These are phyloP conservation scores for Candida awuae DNA, from an alignment of 805 yeast species.

Conservation along the genomic window DNA sequence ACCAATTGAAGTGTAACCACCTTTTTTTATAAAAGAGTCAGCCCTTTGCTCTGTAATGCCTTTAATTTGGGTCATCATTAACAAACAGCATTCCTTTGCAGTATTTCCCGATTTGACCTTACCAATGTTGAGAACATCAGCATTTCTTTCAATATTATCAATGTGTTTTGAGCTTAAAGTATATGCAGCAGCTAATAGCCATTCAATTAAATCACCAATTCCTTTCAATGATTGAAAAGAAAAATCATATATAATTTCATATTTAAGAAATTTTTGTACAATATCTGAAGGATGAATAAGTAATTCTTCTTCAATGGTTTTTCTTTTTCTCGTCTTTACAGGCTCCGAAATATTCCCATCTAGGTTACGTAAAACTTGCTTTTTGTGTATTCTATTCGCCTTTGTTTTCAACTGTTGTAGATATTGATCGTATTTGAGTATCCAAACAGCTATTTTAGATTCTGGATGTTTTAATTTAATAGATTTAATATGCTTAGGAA, in stretches of 20 bases:
- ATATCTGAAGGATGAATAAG: constrained; percentile 26
- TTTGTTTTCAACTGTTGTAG: constrained; percentile 35
- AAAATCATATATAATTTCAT: constrained; percentile 40
- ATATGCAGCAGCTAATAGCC: constrained; percentile 52
- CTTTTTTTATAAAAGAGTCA: constrained; percentile 32
- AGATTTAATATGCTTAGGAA: constrained; percentile 18
- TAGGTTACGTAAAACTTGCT: constrained; percentile 17
- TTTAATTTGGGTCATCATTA: constrained; percentile 49
- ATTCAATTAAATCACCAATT: constrained; percentile 37
- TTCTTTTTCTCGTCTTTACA: constrained; percentile 7
- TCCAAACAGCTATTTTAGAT: constrained; percentile 34
- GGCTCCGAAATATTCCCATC: not conserved
- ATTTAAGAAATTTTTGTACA: constrained; percentile 33
- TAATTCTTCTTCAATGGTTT: constrained; percentile 3
- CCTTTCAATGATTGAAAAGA: constrained; percentile 46
- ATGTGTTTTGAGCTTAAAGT: constrained; percentile 45
- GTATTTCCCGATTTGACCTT: constrained; percentile 47
- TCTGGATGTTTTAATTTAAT: constrained; percentile 20
- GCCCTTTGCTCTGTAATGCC: constrained; percentile 48
- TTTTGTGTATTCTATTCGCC: constrained; percentile 39
- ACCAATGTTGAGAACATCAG: constrained; percentile 48
- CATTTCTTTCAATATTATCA: constrained; percentile 49
- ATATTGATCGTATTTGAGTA: constrained; percentile 43
- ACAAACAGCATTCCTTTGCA: constrained; percentile 37
- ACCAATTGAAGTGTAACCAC: constrained; percentile 5